Percentiles rank a stretch among this genome's conserved stretches.
phyloP scores from a whole-genome alignment of 768 basidiomycete genomes.

The Mycena rebaudengoi region DNA sequence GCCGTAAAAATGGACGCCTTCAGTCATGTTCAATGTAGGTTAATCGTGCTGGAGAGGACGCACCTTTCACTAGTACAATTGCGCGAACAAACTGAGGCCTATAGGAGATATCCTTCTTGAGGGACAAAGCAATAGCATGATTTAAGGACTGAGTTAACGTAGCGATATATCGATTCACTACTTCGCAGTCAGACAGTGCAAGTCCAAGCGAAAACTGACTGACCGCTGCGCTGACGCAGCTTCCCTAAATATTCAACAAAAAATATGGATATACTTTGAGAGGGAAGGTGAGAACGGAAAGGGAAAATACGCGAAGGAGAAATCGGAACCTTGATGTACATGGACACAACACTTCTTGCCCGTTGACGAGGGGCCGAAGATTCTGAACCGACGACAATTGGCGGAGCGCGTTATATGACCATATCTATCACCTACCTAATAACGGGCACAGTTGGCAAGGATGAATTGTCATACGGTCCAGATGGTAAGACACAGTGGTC shows the following conservation, averaged over 20 bases:
- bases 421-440: too few relatives aligned
- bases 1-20: conserved; percentile 85
- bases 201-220: conserved; percentile 8
- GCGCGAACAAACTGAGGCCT: conserved; percentile 74
- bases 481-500: conserved; percentile 69
- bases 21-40: neutral
- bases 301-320: too few relatives aligned
- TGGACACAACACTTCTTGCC: conserved; percentile 87
- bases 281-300: too few relatives aligned
- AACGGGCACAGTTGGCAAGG: conserved; percentile 75
- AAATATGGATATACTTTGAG: conserved; percentile 95
- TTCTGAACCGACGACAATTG: too few relatives aligned
- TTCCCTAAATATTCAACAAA: conserved; percentile 83
- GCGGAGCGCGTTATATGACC: too few relatives aligned
- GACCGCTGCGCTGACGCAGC: conserved; percentile 71
- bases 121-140: conserved; percentile 83
- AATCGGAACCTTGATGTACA: too few relatives aligned
- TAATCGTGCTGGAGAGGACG: neutral
- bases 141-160: conserved; percentile 82
- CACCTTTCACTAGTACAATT: conserved; percentile 88
- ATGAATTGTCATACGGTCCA: conserved; percentile 70
- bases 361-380: conserved; percentile 84
- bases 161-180: conserved; percentile 79
- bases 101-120: conserved; percentile 75
- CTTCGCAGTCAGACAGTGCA: neutral